Percentiles rank a stretch among this genome's conserved stretches.
Conservation (phyloP, 345 rosid species). For the Eucalyptus viminalis region DNA sequence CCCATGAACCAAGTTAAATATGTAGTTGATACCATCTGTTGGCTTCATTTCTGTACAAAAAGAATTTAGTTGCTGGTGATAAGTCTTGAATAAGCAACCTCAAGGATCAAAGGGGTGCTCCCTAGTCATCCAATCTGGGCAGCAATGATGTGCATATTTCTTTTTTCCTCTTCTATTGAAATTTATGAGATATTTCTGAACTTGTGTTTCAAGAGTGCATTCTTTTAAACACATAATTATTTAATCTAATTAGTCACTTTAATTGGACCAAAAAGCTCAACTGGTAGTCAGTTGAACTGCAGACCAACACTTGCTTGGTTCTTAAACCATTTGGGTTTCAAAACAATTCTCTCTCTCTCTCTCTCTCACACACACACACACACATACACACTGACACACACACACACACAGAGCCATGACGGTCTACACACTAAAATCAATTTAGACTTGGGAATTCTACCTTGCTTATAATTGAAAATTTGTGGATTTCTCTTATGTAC, state of each 20-base stretch:
- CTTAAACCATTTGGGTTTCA: background rate
- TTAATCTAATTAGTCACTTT: background rate
- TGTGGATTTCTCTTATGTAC: background rate
- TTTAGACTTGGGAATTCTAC: background rate
- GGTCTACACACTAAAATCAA: background rate
- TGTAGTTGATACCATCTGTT: background rate
- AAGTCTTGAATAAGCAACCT: background rate
- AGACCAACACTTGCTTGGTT: background rate
- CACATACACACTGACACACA: background rate
- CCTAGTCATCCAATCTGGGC: background rate
- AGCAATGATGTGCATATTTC: background rate
- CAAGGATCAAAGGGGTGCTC: background rate
- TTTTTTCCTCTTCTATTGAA: background rate
- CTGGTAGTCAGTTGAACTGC: background rate
- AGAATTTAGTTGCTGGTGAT: background rate
- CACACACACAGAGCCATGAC: background rate
- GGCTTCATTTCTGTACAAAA: background rate
- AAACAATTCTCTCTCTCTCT: background rate
- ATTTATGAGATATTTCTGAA: background rate
- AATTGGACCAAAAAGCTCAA: background rate
- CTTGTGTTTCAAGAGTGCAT: background rate
- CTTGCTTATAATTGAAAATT: background rate
- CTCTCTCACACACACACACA: background rate
- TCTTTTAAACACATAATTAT: background rate
- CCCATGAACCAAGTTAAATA: background rate